Evolutionary conservation across 257 asterid species (phyloP), one percentile per base, ranked within the genome.

Genomic region (Ocimum tenuiflorum): DNA sequence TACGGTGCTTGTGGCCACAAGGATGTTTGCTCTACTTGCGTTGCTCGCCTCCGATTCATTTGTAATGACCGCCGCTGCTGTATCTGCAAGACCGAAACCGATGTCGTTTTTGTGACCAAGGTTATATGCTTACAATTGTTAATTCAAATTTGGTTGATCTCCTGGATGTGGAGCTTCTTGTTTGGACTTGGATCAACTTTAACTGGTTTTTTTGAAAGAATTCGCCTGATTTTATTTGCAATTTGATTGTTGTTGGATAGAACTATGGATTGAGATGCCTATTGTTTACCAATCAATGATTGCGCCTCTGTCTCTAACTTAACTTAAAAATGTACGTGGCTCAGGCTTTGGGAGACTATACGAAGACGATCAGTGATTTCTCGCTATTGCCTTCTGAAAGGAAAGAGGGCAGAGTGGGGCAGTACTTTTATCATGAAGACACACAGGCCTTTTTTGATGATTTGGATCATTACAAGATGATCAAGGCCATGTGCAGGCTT

Each of bases 1-100:
- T 94, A 88, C 68, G 99, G 99, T 18, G 84, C 89, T 3, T 94
- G 99, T 35, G 96, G 95, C 59, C 99, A 94, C 92, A 94, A 75
- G 75, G 99, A 94, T 19, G 99, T 94, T 3, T 94, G 99, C 75
- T 94, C 99, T 39, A 94, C 95, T 69, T 94, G 99, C 79, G 96
- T 90, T 42, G 95, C 90, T 72, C 99, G 99, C 50, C 97, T 94
- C 73, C 95, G 99, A 56, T 90, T 94, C 79, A 94, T 94, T 72
- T 90, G 97, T 76, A 79, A 86, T 45, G 99, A 94, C 73, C 96
- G 91, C 67, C 86, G 86, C 27, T 94, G 99, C 79, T 90, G 97
- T 77, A 94, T 94, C 58, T 94, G 99, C 86, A 94, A 90, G 83
- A 75, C 96, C 24, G 85, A 83, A n/a, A 82, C 89, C 31, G 63